Evolutionary conservation across 352 stramenopile species (phyloP).

Genomic region (Phytopythium helicoides): DNA sequence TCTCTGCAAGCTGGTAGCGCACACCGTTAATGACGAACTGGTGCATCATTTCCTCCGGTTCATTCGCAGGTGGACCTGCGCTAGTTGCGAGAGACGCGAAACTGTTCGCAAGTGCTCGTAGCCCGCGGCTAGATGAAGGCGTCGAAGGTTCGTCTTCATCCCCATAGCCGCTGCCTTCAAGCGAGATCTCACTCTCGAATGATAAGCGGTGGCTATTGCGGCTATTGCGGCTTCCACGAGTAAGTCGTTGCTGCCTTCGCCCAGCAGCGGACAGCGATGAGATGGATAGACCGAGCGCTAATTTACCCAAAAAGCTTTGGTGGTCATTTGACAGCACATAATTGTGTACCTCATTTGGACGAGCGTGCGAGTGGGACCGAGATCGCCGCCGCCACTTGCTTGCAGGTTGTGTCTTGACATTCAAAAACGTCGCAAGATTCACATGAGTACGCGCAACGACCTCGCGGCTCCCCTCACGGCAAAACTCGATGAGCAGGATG

Average conservation of each 20-base stretch:
- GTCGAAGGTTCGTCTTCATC: conserved; percentile 17
- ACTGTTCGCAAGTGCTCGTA: conserved; percentile 41
- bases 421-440: conserved; percentile 81
- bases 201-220: neutral
- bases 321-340: conserved; percentile 83
- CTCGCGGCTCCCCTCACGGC: conserved; percentile 64
- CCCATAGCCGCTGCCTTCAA: neutral
- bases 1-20: conserved; percentile 82
- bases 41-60: conserved; percentile 75
- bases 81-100: conserved; percentile 17
- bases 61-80: conserved; percentile 13
- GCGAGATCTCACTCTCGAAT: conserved; percentile 8
- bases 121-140: conserved; percentile 22
- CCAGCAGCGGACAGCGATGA: conserved; percentile 55
- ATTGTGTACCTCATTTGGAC: conserved; percentile 36
- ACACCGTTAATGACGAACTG: conserved; percentile 88
- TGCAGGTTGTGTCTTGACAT: conserved; percentile 18
- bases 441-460: conserved; percentile 80
- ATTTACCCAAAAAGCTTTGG: conserved; percentile 83
- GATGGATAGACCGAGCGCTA: conserved; percentile 60
- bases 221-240: conserved; percentile 25
- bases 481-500: conserved; percentile 80
- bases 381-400: conserved; percentile 1
- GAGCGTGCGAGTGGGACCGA: conserved; percentile 3
- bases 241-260: conserved; percentile 5